These are phyloP conservation scores for Leccinum fallax DNA, from an alignment of 1,284 basidiomycete genomes.

Conservation along the genomic window DNA sequence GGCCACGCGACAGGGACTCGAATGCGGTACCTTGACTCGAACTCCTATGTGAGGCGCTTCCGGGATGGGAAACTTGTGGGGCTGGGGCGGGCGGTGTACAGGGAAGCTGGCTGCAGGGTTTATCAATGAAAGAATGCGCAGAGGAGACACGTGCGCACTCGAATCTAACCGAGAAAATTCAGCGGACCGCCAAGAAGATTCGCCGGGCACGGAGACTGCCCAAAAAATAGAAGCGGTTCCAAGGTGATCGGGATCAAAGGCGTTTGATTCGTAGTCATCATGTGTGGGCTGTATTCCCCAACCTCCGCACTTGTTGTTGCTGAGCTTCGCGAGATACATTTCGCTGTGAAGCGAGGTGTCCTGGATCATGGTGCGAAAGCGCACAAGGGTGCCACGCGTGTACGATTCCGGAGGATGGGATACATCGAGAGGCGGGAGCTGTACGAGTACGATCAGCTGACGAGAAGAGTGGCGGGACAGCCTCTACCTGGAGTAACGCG, in stretches of 20 bases:
- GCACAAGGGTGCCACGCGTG: slow-evolving; percentile 55
- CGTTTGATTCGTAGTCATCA: slow-evolving; percentile 28
- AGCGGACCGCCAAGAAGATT: slow-evolving; percentile 51
- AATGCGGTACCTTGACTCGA: slow-evolving; percentile 62
- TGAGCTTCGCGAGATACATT: slow-evolving; percentile 60
- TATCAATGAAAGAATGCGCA: slow-evolving; percentile 3
- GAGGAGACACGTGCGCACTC: slow-evolving; percentile 18
- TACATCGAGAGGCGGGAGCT: slow-evolving; percentile 60
- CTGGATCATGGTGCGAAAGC: slow-evolving; percentile 77
- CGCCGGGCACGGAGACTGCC: slow-evolving; percentile 71
- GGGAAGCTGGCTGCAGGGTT: slow-evolving; percentile 23
- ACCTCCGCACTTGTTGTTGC: slow-evolving; percentile 54
- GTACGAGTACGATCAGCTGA: slow-evolving; percentile 7
- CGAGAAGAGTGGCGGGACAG: neutral
- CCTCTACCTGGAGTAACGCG: slow-evolving; percentile 47
- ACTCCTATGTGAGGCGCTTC: slow-evolving; percentile 58
- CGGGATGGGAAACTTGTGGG: slow-evolving; percentile 67
- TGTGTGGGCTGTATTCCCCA: slow-evolving; percentile 60
- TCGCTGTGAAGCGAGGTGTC: slow-evolving; percentile 74
- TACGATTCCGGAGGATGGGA: slow-evolving; percentile 49
- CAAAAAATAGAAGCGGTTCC: slow-evolving; percentile 64
- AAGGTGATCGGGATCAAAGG: slow-evolving; percentile 52
- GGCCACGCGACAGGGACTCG: neutral
- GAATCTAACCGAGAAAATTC: slow-evolving; percentile 38
- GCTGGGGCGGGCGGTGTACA: slow-evolving; percentile 34